These are phyloP conservation scores for Lipomyces lipofer DNA, from an alignment of 805 yeast species.

Conservation along the genomic window DNA sequence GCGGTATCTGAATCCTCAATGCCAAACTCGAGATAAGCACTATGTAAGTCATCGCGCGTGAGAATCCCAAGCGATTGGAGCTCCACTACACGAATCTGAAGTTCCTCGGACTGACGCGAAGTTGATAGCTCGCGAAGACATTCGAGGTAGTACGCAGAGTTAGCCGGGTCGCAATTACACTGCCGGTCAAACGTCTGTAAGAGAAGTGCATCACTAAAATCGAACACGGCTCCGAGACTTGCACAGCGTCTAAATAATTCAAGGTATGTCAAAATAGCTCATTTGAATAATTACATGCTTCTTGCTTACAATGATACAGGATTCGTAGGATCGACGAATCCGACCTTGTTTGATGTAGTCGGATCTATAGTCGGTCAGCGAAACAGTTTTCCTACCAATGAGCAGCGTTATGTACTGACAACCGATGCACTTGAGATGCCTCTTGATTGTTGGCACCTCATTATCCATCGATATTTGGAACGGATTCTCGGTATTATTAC, in stretches of 20 bases:
- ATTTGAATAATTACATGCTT: too few species aligned
- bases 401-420: slow-evolving; percentile 9
- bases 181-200: slow-evolving; percentile 50
- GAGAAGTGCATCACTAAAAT: slow-evolving; percentile 52
- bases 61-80: slow-evolving; percentile 54
- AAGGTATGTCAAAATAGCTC: neutral
- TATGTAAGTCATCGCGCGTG: slow-evolving; percentile 51
- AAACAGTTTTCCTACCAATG: too few species aligned
- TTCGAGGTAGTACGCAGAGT: slow-evolving; percentile 57
- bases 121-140: slow-evolving; percentile 54
- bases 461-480: slow-evolving; percentile 15
- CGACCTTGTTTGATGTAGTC: slow-evolving; percentile 2
- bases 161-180: slow-evolving; percentile 46
- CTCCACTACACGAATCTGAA: slow-evolving; percentile 49
- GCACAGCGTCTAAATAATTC: slow-evolving; percentile 41
- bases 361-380: too few species aligned
- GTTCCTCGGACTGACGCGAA: slow-evolving; percentile 48
- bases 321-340: slow-evolving; percentile 16
- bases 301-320: slow-evolving; percentile 14
- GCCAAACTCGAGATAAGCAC: slow-evolving; percentile 44
- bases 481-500: slow-evolving; percentile 12
- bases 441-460: slow-evolving; percentile 10
- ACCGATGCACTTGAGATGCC: slow-evolving; percentile 1
- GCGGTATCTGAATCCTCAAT: slow-evolving; percentile 11
- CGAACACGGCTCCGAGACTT: slow-evolving; percentile 50